phyloP scores from a whole-genome alignment of 2,329 filamentous ascomycete genomes.

The Paraconiothyrium brasiliense region DNA sequence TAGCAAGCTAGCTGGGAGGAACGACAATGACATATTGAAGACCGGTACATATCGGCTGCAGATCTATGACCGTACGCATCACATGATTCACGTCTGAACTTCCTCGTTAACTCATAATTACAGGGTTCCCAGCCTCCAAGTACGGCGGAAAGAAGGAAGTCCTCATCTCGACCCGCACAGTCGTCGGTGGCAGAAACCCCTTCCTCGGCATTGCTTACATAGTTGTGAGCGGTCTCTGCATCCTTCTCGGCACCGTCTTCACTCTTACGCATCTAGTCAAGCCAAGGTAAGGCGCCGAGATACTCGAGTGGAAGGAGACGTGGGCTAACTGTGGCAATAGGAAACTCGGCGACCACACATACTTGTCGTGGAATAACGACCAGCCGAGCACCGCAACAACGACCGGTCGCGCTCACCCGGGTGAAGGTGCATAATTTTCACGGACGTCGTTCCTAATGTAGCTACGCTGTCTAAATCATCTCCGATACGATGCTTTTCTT shows the following conservation, averaged over 20 bases:
- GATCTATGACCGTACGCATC: conserved; percentile 77
- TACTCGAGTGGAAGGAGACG: background rate
- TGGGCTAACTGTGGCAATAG: conserved; percentile 56
- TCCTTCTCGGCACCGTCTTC: conserved; percentile 87
- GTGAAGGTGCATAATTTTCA: conserved; percentile 45
- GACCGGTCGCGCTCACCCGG: conserved; percentile 52
- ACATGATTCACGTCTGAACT: background rate
- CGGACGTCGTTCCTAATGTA: conserved; percentile 26
- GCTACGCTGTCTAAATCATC: conserved; percentile 11
- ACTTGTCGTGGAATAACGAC: conserved; percentile 92
- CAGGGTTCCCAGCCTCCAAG: conserved; percentile 80
- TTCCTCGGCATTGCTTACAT: conserved; percentile 97
- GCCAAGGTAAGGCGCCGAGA: conserved; percentile 71
- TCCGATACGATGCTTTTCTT: conserved; percentile 19
- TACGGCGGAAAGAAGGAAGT: conserved; percentile 92
- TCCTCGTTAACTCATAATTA: conserved; percentile 32
- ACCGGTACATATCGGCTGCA: conserved; percentile 78
- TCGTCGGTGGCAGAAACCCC: conserved; percentile 93
- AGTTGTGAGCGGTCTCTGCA: conserved; percentile 91
- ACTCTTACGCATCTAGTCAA: conserved; percentile 90
- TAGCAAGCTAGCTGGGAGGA: conserved; percentile 89
- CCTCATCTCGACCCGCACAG: conserved; percentile 85
- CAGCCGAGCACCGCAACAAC: conserved; percentile 65
- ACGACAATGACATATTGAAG: conserved; percentile 74
- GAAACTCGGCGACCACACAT: conserved; percentile 97